phyloP scores from a whole-genome alignment of 176 grass and related monocot genomes.

The Oryza longistaminata region DNA sequence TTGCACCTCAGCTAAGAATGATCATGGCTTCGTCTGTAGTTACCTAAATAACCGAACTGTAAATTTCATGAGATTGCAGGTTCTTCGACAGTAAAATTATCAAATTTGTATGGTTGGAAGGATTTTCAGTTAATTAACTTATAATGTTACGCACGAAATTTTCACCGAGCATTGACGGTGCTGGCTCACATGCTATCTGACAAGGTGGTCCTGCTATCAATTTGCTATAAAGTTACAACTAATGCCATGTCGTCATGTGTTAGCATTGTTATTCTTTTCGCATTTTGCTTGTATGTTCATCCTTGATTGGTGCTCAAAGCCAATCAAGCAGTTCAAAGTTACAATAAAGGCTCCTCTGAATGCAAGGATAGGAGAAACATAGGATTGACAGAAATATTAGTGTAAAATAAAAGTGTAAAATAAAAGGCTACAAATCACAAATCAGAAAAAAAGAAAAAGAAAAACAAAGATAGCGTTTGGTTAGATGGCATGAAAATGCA shows the following conservation, averaged over 20 bases:
- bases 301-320: no score
- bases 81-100: neutral
- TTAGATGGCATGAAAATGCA: no score
- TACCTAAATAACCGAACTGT: neutral
- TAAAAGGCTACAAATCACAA: no score
- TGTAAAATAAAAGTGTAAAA: no score
- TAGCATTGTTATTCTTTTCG: neutral
- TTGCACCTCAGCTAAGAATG: neutral
- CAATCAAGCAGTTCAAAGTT: no score
- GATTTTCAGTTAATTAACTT: neutral
- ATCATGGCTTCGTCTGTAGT: neutral
- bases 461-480: no score
- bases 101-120: neutral
- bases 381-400: no score
- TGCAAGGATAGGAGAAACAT: no score
- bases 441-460: no score
- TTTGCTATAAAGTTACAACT: neutral
- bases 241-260: no score
- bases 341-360: no score
- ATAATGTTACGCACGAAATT: neutral
- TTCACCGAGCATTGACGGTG: neutral
- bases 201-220: neutral
- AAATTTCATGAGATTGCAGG: neutral
- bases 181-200: neutral
- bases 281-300: no score